Base-by-base conservation (phyloP, 2,329 filamentous ascomycete species). In the Aspergillus udagawae region DNA sequence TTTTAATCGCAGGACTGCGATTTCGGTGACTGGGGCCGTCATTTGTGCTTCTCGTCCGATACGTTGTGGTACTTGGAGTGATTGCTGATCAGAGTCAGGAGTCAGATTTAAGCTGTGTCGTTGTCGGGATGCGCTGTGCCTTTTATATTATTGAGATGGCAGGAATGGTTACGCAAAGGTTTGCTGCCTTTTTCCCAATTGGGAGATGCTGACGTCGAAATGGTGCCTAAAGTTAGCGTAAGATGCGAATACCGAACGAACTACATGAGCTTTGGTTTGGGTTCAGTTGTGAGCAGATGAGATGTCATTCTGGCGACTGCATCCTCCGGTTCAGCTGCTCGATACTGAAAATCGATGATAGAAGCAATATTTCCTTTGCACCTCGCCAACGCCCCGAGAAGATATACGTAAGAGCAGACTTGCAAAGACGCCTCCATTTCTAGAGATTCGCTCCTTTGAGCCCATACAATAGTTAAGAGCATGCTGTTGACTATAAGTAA, bases 1-100 rank as follows among this genome's bases (percentile, higher is more conserved):
- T 14, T 66, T 67, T 29, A 79, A 65, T 21, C 67, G 73, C 5
- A 80, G 70, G 38, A 77, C 72, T 3, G 78, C 78, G 42, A 81
- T 61, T 63, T 81, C 78, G n/a, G 78, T 80, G 53, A 78, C 42
- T 20, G 20, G 42, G 42, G 42, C 3, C 4, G 42, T 9, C 21
- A 45, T 45, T 44, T 23, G 6, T 44, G 41, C 7, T 44, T 21
- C n/a, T 21, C 21, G 10, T 44, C 2, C 5, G 32, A 17, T 38
- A 38, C 5, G 32, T 17, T 8, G 32, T 38, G 32, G 32, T 38
- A 17, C 5, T 17, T 35, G 29, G 29, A 5, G 12, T 17, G 5
- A n/a, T 17, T 38, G 1, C 32, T 35, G 14, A 17, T 7, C 14
- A 38, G 32, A 38, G 14, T 17, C 4, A 7, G 14, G 32, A 38